Evolutionary conservation across 2,329 filamentous ascomycete genomes (phyloP), one percentile per base, ranked within the genome.

Genomic region (Alternaria gaisen): DNA sequence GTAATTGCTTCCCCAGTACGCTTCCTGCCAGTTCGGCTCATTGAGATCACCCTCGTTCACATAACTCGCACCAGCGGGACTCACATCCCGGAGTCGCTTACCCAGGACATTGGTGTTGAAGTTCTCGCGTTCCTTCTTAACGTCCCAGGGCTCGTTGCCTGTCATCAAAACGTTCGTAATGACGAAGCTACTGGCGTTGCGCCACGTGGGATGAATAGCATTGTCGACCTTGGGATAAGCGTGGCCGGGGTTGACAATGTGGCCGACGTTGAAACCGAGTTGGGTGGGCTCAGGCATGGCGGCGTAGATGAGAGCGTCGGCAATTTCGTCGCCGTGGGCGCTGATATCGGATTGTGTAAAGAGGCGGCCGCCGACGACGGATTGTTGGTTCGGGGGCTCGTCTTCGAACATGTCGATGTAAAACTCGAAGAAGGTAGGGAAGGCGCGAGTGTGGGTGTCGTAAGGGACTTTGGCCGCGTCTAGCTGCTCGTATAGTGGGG

Each of bases 351-450:
- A 56, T 20, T 71, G 69, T 0, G 71, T 72, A 60, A 78, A 77
- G 7, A 78, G 55, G 32, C 75, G 74, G 20, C 75, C 75, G 40
- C 75, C 75, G 12, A 78, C 68, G 11, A 75, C 61, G 0, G 74
- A 72, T 40, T 74, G 68, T 11, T 70, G 65, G 46, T 73, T 72
- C 4, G 74, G 68, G 14, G 56, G 30, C 56, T 78, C 75, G 43
- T 78, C 75, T 53, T 77, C 74, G 52, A 77, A 78, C 67, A 78
- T 73, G 60, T 77, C 75, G 0, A 73, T 68, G 58, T 78, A 78
- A 56, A 78, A 67, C 56, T 78, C 72, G 60, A 76, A 78, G 65
- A 77, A 77, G 1, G 74, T 75, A 1, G 75, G 69, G 60, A 77
- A 78, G 0, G 71, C 69, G 52, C 61, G 71, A 40, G 72, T 72